Percentiles rank a stretch among this genome's conserved stretches.
Conservation (phyloP, 257 asterid genomes). For the Voacanga thouarsii region DNA sequence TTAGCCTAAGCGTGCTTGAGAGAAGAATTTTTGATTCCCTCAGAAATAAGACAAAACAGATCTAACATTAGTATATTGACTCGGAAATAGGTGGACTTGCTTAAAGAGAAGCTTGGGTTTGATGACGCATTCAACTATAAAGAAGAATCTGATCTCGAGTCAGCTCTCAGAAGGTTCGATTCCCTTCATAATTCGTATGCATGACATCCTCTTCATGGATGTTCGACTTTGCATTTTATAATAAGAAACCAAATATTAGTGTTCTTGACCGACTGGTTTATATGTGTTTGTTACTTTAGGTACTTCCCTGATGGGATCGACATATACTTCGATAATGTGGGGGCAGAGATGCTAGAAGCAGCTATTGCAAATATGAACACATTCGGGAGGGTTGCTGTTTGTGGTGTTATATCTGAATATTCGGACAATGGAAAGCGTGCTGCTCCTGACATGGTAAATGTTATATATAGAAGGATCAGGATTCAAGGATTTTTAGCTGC, state of each 20-base stretch:
- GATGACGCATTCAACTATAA: slow-evolving; percentile 84
- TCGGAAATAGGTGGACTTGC: slow-evolving; percentile 44
- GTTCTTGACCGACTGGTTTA: neutral
- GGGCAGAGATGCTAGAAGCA: slow-evolving; percentile 70
- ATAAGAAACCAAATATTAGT: too few species aligned
- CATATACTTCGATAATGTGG: slow-evolving; percentile 76
- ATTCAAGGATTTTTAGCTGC: slow-evolving; percentile 60
- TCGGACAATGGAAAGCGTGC: slow-evolving; percentile 30
- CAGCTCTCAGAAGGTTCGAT: slow-evolving; percentile 53
- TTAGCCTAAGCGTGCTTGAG: neutral
- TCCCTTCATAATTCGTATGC: neutral
- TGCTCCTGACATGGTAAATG: slow-evolving; percentile 44
- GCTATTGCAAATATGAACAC: slow-evolving; percentile 57
- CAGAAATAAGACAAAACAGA: neutral
- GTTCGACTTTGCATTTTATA: neutral
- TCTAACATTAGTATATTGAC: neutral
- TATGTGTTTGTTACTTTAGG: slow-evolving; percentile 23
- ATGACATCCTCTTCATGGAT: neutral
- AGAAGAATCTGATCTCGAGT: slow-evolving; percentile 54
- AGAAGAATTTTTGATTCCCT: too few species aligned
- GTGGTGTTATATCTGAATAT: slow-evolving; percentile 74
- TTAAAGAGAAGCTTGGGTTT: slow-evolving; percentile 63
- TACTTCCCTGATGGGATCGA: slow-evolving; percentile 72
- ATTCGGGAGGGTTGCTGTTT: slow-evolving; percentile 61
- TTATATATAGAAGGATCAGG: slow-evolving; percentile 56